Evolutionary conservation across 805 yeast genomes (phyloP).

Genomic region (Candida maltosa): DNA sequence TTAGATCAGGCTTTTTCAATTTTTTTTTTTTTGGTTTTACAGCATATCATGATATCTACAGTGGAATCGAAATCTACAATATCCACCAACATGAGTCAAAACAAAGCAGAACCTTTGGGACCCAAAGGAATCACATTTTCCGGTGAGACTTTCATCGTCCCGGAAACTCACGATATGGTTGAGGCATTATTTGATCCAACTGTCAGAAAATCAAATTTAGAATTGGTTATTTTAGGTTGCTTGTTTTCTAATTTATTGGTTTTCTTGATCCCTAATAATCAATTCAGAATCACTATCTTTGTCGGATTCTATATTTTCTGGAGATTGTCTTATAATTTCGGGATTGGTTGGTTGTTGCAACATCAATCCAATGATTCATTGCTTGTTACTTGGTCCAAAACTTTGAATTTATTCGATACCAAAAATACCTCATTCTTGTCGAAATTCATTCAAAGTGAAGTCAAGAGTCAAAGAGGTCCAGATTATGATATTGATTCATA

Average conservation of each 20-base stretch:
- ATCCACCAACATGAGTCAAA: no score
- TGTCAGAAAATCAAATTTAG: constrained; percentile 63
- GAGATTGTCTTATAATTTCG: constrained; percentile 73
- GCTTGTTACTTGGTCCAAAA: constrained; percentile 51
- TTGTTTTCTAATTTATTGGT: constrained; percentile 29
- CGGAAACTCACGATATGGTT: constrained; percentile 80
- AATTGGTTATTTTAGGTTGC: constrained; percentile 50
- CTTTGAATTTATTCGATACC: constrained; percentile 21
- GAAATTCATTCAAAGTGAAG: constrained; percentile 30
- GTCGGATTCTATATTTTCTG: constrained; percentile 63
- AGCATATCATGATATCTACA: neutral
- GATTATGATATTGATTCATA: constrained; percentile 23
- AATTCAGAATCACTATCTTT: constrained; percentile 35
- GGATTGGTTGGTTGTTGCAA: constrained; percentile 69
- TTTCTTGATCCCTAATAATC: constrained; percentile 24
- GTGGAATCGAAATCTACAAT: neutral
- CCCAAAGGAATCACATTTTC: constrained; percentile 43
- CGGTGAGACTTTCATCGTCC: constrained; percentile 46
- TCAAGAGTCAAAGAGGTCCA: constrained; percentile 37
- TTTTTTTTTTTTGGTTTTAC: no score
- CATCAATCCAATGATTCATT: constrained; percentile 59
- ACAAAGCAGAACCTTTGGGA: constrained; percentile 10
- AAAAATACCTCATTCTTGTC: constrained; percentile 33
- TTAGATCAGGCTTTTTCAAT: no score
- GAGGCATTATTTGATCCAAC: constrained; percentile 77